Evolutionary conservation across 108 stramenopile species (phyloP), one percentile per base, ranked within the genome.

Genomic region (Cyclotella kingstonii): DNA sequence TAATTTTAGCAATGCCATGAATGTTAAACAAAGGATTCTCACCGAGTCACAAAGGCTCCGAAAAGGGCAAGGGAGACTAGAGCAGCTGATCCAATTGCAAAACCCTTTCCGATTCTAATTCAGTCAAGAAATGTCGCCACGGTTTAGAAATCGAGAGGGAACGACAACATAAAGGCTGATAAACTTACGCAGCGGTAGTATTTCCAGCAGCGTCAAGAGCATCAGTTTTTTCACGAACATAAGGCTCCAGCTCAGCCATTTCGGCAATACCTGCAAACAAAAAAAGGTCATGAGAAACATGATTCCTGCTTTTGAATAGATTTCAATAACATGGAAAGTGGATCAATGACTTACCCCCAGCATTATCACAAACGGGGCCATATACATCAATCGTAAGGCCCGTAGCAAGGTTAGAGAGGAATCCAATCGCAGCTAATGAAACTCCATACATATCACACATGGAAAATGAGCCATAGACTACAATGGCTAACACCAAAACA

Each of bases 341-440:
- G 0, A 25, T 25, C 14, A 49, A n/a, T n/a, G 21, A 27, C 86
- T 60, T 75, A 88, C 89, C 98, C 66, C 98, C 98, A 52, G 98
- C 98, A 71, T 99, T 99, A 63, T 99, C 98, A 67, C 95, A 95
- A 30, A 99, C 96, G 34, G 98, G 98, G 33, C 98, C 98, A 65
- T 99, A 99, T 17, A 95, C 98, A 76, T 99, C 98, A 81, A 97
- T 99, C 19, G 98, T 96, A 47, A 99, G 87, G 43, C 96, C 96
- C 44, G 96, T 97, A 53, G 96, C 96, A 63, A 99, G 93, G 70
- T 96, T 98, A 73, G 94, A 91, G 26, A 99, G 93, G 89, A 99
- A 94, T 35, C 98, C 98, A 65, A 99, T 91, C 19, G 98, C 96
- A 22, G 97, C 93, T 46, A 99, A 82, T 39, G 98, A 92, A 43